phyloP scores from a whole-genome alignment of 2,329 filamentous ascomycete species.

The Ascochyta rabiei region DNA sequence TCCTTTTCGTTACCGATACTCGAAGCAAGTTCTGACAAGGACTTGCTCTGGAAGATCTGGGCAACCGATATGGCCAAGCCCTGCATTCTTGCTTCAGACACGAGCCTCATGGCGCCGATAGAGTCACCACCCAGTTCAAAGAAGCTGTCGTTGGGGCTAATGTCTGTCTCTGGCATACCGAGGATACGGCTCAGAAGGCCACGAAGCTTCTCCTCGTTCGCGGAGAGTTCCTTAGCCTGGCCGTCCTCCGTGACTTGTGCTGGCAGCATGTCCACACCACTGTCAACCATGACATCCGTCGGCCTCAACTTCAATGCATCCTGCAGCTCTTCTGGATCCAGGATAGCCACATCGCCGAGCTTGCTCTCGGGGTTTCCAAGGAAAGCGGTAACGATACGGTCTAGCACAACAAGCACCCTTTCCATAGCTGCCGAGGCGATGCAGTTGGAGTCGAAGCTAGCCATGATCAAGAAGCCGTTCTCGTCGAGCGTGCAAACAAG shows the following conservation, averaged over 20 bases:
- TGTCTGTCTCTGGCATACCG: conserved; percentile 37
- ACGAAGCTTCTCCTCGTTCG: conserved; percentile 35
- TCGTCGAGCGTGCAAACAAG: conserved; percentile 67
- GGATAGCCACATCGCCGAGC: conserved; percentile 36
- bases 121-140: conserved; percentile 56
- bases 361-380: conserved; percentile 49
- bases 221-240: conserved; percentile 20
- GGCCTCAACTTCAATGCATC: conserved; percentile 37
- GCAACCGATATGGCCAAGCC: conserved; percentile 50
- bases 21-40: conserved; percentile 60
- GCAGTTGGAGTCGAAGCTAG: conserved; percentile 69
- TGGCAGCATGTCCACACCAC: conserved; percentile 24
- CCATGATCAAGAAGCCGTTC: conserved; percentile 63
- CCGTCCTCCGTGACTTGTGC: conserved; percentile 2
- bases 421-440: conserved; percentile 61
- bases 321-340: conserved; percentile 36
- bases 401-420: conserved; percentile 60
- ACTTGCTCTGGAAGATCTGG: conserved; percentile 52
- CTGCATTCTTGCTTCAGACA: conserved; percentile 45
- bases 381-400: conserved; percentile 58
- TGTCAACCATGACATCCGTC: conserved; percentile 30
- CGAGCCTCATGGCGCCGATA: conserved; percentile 54
- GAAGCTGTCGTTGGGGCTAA: conserved; percentile 51
- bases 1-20: conserved; percentile 48
- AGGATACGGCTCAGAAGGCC: conserved; percentile 37